Conservation (phyloP, 208 protist species). For the Trypanosoma lewisi region DNA sequence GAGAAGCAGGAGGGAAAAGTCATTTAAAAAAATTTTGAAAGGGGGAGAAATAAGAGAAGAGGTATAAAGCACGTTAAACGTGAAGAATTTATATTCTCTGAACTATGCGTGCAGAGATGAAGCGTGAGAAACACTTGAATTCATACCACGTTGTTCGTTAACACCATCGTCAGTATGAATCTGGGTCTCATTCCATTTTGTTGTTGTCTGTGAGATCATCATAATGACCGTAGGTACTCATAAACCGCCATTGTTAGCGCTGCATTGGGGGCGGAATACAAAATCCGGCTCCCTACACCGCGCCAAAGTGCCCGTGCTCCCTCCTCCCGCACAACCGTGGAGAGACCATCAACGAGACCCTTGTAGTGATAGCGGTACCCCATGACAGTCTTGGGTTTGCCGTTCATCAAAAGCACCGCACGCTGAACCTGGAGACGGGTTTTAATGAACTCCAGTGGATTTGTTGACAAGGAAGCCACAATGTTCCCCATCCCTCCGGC, state of each 20-base stretch:
- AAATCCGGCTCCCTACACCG: constrained; percentile 54
- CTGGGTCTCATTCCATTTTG: too few relatives aligned
- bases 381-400: constrained; percentile 4
- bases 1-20: constrained; percentile 5
- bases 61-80: too few relatives aligned
- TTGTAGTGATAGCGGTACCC: constrained; percentile 66
- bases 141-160: too few relatives aligned
- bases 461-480: constrained; percentile 72
- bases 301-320: constrained; percentile 63
- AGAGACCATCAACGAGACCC: constrained; percentile 54
- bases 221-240: constrained; percentile 33
- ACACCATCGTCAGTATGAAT: too few relatives aligned
- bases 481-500: constrained; percentile 58
- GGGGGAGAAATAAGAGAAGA: not conserved
- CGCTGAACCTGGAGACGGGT: constrained; percentile 89
- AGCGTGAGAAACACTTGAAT: too few relatives aligned
- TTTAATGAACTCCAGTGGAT: constrained; percentile 90
- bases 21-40: not conserved
- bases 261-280: constrained; percentile 73
- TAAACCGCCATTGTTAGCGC: constrained; percentile 85
- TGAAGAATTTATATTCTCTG: too few relatives aligned
- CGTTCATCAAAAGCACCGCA: constrained; percentile 33
- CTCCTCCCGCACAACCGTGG: constrained; percentile 39
- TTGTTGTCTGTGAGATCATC: not conserved
- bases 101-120: too few relatives aligned